phyloP scores from a whole-genome alignment of 352 stramenopile species.

The Pythium oligandrum region DNA sequence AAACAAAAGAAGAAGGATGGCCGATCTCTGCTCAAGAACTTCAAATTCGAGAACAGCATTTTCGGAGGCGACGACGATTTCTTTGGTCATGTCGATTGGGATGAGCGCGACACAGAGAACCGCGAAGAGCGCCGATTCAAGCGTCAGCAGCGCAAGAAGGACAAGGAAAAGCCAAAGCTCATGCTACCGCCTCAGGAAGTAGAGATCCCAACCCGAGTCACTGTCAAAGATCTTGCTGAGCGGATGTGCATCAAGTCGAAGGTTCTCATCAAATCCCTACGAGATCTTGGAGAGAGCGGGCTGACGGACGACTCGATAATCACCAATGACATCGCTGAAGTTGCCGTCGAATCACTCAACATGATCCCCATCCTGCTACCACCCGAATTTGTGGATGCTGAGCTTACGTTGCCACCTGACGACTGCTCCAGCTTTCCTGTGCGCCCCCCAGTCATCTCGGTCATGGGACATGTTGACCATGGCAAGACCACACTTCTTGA shows the following conservation, averaged over 20 bases:
- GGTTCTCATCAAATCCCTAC: slow-evolving; percentile 57
- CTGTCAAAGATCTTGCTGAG: slow-evolving; percentile 74
- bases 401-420: slow-evolving; percentile 47
- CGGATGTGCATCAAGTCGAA: slow-evolving; percentile 77
- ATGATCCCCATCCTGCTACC: slow-evolving; percentile 84
- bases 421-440: slow-evolving; percentile 67
- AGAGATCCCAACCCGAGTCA: slow-evolving; percentile 68
- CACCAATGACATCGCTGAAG: slow-evolving; percentile 69
- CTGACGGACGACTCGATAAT: slow-evolving; percentile 68
- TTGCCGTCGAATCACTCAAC: slow-evolving; percentile 77
- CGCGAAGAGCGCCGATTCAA: slow-evolving; percentile 65
- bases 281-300: slow-evolving; percentile 62
- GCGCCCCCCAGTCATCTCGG: slow-evolving; percentile 93
- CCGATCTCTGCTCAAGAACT: slow-evolving; percentile 67
- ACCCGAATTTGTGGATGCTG: slow-evolving; percentile 79
- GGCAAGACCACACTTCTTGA: slow-evolving; percentile 99
- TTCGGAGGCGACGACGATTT: slow-evolving; percentile 63
- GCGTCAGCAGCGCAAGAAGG: slow-evolving; percentile 48
- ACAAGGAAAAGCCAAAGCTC: slow-evolving; percentile 32
- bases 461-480: slow-evolving; percentile 99
- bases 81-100: slow-evolving; percentile 78
- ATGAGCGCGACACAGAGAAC: slow-evolving; percentile 40
- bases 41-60: slow-evolving; percentile 86
- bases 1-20: slow-evolving; percentile 75
- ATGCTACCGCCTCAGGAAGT: slow-evolving; percentile 55